A percentile compares a stretch with the other conserved stretches of the same genome.
These are phyloP conservation scores for Blastomyces silverae DNA, from an alignment of 2,329 filamentous ascomycete genomes.

Conservation along the genomic window DNA sequence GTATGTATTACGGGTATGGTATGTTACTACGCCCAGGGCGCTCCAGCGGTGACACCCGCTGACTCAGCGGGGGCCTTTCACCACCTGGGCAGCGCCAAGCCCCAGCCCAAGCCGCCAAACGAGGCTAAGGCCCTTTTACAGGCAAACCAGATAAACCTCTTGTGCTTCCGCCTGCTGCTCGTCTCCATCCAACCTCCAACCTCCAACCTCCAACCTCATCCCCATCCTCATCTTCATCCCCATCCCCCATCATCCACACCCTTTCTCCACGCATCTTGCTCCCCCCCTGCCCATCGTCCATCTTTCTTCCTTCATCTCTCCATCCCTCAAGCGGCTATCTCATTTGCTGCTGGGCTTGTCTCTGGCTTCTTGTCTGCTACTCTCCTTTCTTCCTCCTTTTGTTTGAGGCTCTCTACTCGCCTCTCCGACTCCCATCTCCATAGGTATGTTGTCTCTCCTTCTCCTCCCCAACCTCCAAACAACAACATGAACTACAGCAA, in stretches of 20 bases:
- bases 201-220: constrained; percentile 16
- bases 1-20: neutral
- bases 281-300: constrained; percentile 22
- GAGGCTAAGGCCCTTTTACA: constrained; percentile 7
- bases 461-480: neutral
- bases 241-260: constrained; percentile 11
- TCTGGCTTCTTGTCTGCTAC: constrained; percentile 6
- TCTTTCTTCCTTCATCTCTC: constrained; percentile 21
- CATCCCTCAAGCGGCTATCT: constrained; percentile 1
- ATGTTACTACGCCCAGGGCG: too few species aligned
- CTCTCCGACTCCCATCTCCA: neutral
- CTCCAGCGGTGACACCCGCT: neutral
- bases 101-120: constrained; percentile 2
- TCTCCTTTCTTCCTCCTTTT: constrained; percentile 4
- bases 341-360: constrained; percentile 9
- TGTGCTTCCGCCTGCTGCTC: constrained; percentile 20
- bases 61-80: neutral
- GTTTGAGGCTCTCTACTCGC: constrained; percentile 1
- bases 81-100: neutral
- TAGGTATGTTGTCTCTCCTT: constrained; percentile 1
- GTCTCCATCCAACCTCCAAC: constrained; percentile 19
- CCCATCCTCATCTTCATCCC: constrained; percentile 7
- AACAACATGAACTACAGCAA: neutral
- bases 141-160: constrained; percentile 18
- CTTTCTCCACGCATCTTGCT: constrained; percentile 18